A percentile compares a stretch with the other conserved stretches of the same genome.
Evolutionary conservation across 495 filamentous ascomycete species (phyloP).

Genomic region (Trichoderma erinaceum): DNA sequence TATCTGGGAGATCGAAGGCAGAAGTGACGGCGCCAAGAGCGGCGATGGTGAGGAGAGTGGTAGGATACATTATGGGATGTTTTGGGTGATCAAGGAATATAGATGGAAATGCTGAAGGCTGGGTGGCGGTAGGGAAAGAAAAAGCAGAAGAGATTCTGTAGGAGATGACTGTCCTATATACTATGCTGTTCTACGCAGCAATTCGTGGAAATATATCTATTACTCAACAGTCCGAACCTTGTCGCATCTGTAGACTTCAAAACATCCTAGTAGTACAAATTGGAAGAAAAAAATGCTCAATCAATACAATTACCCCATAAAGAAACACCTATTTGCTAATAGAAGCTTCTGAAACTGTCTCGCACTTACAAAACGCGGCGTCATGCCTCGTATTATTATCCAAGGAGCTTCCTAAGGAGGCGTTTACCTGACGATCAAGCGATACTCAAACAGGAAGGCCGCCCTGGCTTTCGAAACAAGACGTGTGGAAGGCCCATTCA

Average conservation of each 20-base stretch:
- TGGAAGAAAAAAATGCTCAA: background rate
- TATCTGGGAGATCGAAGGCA: background rate
- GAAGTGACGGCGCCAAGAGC: background rate
- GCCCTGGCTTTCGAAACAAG: background rate
- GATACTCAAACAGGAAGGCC: background rate
- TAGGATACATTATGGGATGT: background rate
- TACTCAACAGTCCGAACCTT: no score
- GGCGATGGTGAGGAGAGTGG: background rate
- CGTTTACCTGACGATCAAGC: background rate
- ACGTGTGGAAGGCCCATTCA: background rate
- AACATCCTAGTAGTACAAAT: background rate
- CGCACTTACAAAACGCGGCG: background rate
- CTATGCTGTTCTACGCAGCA: no score
- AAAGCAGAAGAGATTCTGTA: background rate
- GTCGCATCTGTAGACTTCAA: background rate
- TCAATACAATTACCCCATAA: background rate
- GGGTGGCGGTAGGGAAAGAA: background rate
- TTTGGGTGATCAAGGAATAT: background rate
- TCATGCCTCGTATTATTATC: background rate
- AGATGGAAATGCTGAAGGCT: background rate
- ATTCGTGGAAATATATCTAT: no score
- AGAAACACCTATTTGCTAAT: background rate
- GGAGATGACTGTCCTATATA: no score
- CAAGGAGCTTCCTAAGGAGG: background rate
- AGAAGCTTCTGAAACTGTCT: background rate